Base-by-base conservation (phyloP, 345 rosid genomes). In the Moricandia moricandioides region DNA sequence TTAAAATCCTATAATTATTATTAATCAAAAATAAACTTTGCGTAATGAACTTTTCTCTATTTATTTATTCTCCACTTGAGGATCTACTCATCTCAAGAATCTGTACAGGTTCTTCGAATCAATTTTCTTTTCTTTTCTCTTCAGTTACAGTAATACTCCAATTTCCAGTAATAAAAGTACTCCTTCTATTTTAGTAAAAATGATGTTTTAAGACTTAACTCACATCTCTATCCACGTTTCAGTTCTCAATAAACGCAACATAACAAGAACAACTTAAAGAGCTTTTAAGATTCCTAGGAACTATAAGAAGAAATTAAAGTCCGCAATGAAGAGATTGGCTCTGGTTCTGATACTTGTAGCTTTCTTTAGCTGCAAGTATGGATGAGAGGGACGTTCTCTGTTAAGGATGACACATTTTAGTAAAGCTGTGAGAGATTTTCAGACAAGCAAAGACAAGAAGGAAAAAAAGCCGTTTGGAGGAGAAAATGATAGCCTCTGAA, bases 271-370 rank as follows among this genome's bases (percentile, higher is more conserved):
- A 35, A 66, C 62, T 21, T 27, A 67, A 43, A 59, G 24, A 68
- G 30, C 26, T 49, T 69, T 21, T 69, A 52, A 52, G 54, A 67
- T 13, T 43, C 18, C 1, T 34, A 34, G 2, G 35, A 27, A 55
- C 16, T 31, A 43, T 39, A 12, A 58, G 45, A 58, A 65, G 56
- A 65, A 43, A n/a, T n/a, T n/a, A n/a, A 27, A 12, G 26, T 18
- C 7, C 7, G 60, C 49, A 72, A 78, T 78, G 81, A 78, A 72
- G 65, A 78, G 64, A 72, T 66, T 70, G 55, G 71, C 76, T 33
- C 12, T 77, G 55, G 13, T 64, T 77, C 21, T 78, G 33, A 24
- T 78, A 40, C 73, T 78, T 59, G 8, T 78, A 67, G 73, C 73
- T 66, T 51, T 72, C 59, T 72, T 78, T 52, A 60, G 73, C 73